phyloP scores from a whole-genome alignment of 441 rosid species.

The Bocquillonia castaneifolia region DNA sequence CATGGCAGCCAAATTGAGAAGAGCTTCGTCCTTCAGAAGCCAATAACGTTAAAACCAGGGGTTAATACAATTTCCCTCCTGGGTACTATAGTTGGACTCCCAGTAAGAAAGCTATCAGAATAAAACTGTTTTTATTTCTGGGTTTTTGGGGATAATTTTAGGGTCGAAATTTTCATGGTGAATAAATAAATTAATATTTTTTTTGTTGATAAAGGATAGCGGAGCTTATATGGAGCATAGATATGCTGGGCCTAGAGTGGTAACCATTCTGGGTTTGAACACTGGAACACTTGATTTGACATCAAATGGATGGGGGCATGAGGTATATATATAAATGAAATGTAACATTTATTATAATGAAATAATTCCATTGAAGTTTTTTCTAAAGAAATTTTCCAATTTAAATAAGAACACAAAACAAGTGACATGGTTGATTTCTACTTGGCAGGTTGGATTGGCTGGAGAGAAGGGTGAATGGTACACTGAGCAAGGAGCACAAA shows the following conservation, averaged over 20 bases:
- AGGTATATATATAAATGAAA: conserved; percentile 26
- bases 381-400: neutral
- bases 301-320: conserved; percentile 52
- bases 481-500: conserved; percentile 38
- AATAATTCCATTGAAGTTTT: neutral
- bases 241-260: conserved; percentile 56
- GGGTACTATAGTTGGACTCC: conserved; percentile 45
- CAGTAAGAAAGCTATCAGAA: conserved; percentile 33
- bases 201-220: conserved; percentile 43
- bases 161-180: neutral
- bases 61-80: conserved; percentile 38
- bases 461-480: conserved; percentile 37
- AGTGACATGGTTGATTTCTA: neutral
- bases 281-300: conserved; percentile 64
- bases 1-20: conserved; percentile 71
- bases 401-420: neutral
- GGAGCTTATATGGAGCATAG: conserved; percentile 75
- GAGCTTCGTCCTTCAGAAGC: conserved; percentile 48
- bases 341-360: neutral
- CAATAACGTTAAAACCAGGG: conserved; percentile 40
- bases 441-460: conserved; percentile 41
- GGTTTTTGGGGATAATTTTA: neutral
- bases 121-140: neutral
- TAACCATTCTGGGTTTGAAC: conserved; percentile 58
- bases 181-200: conserved; percentile 3